These are phyloP conservation scores for Solanum etuberosum DNA, from an alignment of 257 asterid genomes.

Conservation along the genomic window DNA sequence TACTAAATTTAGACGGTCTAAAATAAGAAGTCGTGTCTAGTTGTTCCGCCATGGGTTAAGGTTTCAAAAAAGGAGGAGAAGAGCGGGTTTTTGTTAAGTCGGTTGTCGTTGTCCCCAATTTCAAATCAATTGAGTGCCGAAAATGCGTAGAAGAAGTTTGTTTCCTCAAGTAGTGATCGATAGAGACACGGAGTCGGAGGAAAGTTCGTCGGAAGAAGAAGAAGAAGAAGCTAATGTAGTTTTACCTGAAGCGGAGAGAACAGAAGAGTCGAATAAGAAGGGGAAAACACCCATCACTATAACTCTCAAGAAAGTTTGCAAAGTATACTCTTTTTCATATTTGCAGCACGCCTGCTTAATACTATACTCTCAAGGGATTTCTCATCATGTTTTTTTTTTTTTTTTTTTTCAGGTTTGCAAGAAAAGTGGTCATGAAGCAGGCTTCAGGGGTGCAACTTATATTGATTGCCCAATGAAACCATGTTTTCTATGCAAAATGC, in stretches of 20 bases:
- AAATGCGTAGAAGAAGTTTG: conserved; percentile 53
- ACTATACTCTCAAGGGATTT: background rate
- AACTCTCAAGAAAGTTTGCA: conserved; percentile 79
- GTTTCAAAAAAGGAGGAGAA: background rate
- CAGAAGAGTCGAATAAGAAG: conserved; percentile 18
- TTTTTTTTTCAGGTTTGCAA: conserved; percentile 61
- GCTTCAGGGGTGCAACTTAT: conserved; percentile 91
- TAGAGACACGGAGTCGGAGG: conserved; percentile 66
- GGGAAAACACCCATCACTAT: conserved; percentile 57
- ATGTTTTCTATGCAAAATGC: conserved; percentile 92
- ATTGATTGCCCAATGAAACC: conserved; percentile 99
- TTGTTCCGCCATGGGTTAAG: background rate
- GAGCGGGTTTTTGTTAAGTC: background rate
- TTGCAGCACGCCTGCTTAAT: background rate
- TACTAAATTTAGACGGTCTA: background rate
- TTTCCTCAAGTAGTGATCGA: conserved; percentile 69
- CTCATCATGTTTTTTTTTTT: too few relatives aligned
- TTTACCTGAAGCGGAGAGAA: conserved; percentile 16
- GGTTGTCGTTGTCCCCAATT: background rate
- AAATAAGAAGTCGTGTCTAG: background rate
- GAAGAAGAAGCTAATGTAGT: conserved; percentile 7
- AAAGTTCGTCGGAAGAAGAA: conserved; percentile 37
- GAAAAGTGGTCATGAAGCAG: conserved; percentile 93
- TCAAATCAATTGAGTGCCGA: background rate
- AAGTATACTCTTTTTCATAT: conserved; percentile 24